Evolutionary conservation across 2,329 filamentous ascomycete genomes (phyloP), one percentile per base, ranked within the genome.

Genomic region (Dryadomyces quercus-mongolicae): DNA sequence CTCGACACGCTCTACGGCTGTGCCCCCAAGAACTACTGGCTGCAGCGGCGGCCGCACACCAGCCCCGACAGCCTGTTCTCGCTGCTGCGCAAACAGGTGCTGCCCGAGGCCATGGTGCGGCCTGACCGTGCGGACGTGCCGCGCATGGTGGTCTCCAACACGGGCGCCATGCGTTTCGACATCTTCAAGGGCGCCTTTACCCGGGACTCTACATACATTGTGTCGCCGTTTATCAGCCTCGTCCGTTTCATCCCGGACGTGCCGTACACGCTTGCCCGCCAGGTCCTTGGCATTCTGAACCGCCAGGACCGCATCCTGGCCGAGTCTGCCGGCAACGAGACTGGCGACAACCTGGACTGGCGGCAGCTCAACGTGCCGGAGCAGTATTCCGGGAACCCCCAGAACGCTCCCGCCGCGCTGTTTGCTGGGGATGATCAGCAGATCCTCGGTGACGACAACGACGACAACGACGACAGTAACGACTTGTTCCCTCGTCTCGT

Each of bases 131-230:
- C 55, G 10, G 40, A 55, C 34, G 74, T 78, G 44, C 77, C 89
- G 10, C 78, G 81, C 7, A 70, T 97, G 12, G 82, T 85, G 34
- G 80, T 97, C 51, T 75, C 87, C 54, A 98, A 98, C 68, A 95
- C 88, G 0, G 93, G 93, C 25, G 88, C 87, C 3, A 82, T 98
- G 60, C 86, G 93, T 47, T 98, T 97, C 67, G 93, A 98, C 67
- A 87, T 98, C 57, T 95, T 96, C 75, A 82, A 92, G 66, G 93
- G 93, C 0, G 74, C 84, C 0, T 97, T 97, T 64, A 97, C 93
- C 0, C 81, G 82, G 43, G 93, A 98, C 66, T 85, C 84, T 4
- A 88, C 86, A 0, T 97, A 82, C 65, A 84, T 92, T 43, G 77
- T 97, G 31, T 94, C 87, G 9, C 93, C 93, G 0, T 98, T 98